Evolutionary conservation across 371 early-diverging fungal species (phyloP), one percentile per base, ranked within the genome.

Genomic region (Lichtheimia hyalospora): DNA sequence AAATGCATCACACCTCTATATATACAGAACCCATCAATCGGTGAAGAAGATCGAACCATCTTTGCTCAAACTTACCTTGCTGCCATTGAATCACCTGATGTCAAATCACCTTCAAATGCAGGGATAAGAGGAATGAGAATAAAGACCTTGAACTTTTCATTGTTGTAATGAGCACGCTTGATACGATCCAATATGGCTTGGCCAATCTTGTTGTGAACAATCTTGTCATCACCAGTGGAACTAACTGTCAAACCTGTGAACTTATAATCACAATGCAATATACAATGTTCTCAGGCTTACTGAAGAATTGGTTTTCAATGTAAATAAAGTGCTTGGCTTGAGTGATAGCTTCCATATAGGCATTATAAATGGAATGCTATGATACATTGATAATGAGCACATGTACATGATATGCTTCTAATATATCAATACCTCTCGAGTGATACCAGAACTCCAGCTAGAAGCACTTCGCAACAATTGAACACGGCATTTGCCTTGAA

Each of bases 301-400:
- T 89, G 69, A 97, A 97, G 75, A 96, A 96, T 70, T 97, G 97
- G 65, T 97, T 96, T 70, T 97, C 96, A 58, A 97, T 96, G 74
- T 97, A 97, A 25, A 97, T 84, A 66, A 87, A 95, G 63, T 94
- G 90, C 70, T 92, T 81, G 12, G 97, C 80, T 39, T 84, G 81
- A 27, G 69, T 70, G 57, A 97, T 97, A 60, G 85, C 78, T 52
- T 86, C 84, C 52, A 89, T 61, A 69, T 97, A 96, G 3, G 95
- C 96, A 40, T 86, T 86, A 58, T 89, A 86, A 60, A 97, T 94
- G 4, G 92, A 92, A 58, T 84, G 80, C 81, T 95, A 57, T 18
- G 24, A 49, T 15, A 44, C 21, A 20, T 12, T n/a, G n/a, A 43
- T 5, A n/a, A 44, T 41, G 34, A 46, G 46, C 46, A 6, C 10